Evolutionary conservation across 805 yeast species (phyloP).

Genomic region (Suhomyces pyralidae): DNA sequence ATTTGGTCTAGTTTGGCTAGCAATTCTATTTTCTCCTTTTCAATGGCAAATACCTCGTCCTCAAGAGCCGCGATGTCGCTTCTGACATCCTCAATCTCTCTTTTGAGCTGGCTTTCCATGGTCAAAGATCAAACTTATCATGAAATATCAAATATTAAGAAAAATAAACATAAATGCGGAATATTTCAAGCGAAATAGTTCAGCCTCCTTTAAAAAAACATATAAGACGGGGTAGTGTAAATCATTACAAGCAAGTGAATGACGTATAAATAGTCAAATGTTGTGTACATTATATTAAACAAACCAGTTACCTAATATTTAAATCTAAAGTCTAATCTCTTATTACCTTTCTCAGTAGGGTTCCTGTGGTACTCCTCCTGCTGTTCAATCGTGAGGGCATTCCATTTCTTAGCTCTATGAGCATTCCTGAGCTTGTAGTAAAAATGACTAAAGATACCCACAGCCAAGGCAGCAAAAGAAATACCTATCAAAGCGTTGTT

Average conservation of each 20-base stretch:
- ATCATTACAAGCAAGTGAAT: not conserved
- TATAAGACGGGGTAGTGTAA: not conserved
- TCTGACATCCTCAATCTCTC: constrained; percentile 15
- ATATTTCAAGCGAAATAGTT: not conserved
- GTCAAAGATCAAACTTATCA: not conserved
- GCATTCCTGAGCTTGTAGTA: constrained; percentile 44
- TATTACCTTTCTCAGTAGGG: constrained; percentile 53
- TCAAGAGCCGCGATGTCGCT: constrained; percentile 19
- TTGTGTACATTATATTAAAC: not conserved
- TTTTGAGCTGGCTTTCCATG: not conserved
- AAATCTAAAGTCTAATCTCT: constrained; percentile 2
- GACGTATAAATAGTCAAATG: not conserved
- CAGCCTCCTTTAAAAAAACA: not conserved
- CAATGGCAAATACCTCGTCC: constrained; percentile 16
- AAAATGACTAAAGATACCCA: constrained; percentile 26
- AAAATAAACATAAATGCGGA: not conserved
- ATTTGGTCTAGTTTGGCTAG: constrained; percentile 10
- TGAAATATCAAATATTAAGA: not conserved
- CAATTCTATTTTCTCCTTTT: constrained; percentile 9
- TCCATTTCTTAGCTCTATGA: constrained; percentile 50
- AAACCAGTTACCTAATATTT: not conserved
- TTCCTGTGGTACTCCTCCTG: constrained; percentile 42
- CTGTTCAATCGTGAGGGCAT: constrained; percentile 46
- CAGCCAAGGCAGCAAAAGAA: constrained; percentile 28
- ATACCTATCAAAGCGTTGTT: constrained; percentile 42